Conservation (phyloP, 768 basidiomycete species). For the Dacryopinax primogenitus region DNA sequence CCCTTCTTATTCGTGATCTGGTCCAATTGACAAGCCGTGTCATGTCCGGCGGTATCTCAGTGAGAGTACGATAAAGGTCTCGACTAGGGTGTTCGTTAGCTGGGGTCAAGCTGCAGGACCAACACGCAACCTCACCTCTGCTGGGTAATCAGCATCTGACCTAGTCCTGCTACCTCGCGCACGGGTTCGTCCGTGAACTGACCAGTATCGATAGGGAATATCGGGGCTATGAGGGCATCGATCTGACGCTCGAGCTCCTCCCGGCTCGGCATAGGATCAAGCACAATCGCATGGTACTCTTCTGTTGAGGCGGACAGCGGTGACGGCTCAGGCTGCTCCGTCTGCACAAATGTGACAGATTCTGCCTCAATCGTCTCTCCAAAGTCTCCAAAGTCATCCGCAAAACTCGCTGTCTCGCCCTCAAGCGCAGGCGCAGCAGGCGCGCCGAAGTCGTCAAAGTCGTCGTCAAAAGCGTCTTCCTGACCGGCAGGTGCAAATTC, state of each 20-base stretch:
- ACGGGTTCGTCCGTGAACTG: constrained; percentile 57
- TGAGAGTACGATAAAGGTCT: constrained; percentile 56
- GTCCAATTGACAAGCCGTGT: constrained; percentile 89
- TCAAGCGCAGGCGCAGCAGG: constrained; percentile 32
- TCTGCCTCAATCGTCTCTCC: constrained; percentile 51
- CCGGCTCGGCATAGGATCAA: constrained; percentile 53
- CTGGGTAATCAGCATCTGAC: constrained; percentile 60
- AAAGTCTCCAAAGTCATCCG: constrained; percentile 62
- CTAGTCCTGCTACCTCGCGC: constrained; percentile 66
- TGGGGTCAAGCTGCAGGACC: neutral
- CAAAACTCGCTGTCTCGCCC: constrained; percentile 62
- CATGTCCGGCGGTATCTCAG: constrained; percentile 55
- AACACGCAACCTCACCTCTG: constrained; percentile 48
- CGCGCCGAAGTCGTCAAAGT: constrained; percentile 41
- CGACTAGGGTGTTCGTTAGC: constrained; percentile 40
- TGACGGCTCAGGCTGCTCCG: constrained; percentile 9
- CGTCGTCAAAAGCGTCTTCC: constrained; percentile 35
- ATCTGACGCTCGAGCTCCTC: constrained; percentile 48
- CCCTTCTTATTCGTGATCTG: constrained; percentile 76
- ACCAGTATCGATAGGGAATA: constrained; percentile 47
- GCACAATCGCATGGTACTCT: constrained; percentile 47
- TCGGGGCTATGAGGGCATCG: constrained; percentile 48
- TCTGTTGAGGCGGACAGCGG: constrained; percentile 11
- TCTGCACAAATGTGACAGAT: constrained; percentile 22
- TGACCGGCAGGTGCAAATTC: constrained; percentile 11